Conservation (phyloP, 768 basidiomycete species). For the Leucocoprinus birnbaumii region DNA sequence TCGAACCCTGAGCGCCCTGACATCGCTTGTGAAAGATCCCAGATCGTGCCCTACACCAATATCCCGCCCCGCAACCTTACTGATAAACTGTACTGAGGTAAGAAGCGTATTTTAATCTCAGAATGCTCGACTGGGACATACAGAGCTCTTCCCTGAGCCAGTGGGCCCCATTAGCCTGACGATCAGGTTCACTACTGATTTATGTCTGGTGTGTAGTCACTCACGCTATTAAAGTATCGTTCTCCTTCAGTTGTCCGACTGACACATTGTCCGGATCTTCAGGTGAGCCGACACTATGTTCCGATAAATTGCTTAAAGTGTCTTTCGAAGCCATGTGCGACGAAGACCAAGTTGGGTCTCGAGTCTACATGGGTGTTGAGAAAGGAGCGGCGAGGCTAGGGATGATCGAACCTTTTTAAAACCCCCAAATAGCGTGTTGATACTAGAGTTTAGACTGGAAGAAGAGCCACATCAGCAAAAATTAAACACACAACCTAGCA, state of each 20-base stretch:
- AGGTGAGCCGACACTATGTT: neutral
- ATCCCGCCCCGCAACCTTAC: conserved; percentile 15
- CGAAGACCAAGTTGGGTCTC: neutral
- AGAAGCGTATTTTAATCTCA: too few relatives aligned
- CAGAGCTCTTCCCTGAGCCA: neutral
- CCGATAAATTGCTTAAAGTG: neutral
- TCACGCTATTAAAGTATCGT: conserved; percentile 1
- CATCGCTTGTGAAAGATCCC: conserved; percentile 35
- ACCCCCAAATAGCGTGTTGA: neutral
- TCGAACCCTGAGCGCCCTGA: conserved; percentile 25
- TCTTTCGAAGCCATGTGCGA: neutral
- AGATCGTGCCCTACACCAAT: conserved; percentile 18
- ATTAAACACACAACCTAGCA: too few relatives aligned
- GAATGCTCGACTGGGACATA: neutral
- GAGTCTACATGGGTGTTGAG: too few relatives aligned
- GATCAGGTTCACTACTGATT: neutral
- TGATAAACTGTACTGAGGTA: too few relatives aligned
- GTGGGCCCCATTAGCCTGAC: conserved; percentile 12
- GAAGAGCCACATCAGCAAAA: too few relatives aligned
- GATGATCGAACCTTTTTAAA: neutral
- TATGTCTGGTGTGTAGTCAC: too few relatives aligned
- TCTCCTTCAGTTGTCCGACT: neutral
- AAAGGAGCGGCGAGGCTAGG: neutral
- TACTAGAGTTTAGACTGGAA: neutral
- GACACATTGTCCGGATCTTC: neutral